Evolutionary conservation across 2,329 filamentous ascomycete genomes (phyloP).

Genomic region (Botryotinia convoluta): DNA sequence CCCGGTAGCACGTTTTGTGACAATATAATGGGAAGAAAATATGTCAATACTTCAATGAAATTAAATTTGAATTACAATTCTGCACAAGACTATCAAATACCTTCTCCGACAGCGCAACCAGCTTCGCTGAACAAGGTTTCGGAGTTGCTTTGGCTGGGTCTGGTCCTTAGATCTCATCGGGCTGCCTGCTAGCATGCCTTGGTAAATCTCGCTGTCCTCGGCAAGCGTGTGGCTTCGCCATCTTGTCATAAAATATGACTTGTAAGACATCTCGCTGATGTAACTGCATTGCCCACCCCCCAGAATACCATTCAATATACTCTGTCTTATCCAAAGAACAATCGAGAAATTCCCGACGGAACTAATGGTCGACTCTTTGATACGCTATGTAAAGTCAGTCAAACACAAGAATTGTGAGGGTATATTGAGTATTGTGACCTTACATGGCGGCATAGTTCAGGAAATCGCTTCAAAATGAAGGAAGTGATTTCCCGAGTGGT

Average conservation of each 20-base stretch:
- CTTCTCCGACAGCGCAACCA: not conserved
- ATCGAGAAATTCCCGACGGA: not conserved
- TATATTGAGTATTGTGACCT: not conserved
- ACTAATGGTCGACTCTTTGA: not conserved
- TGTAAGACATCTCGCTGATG: not conserved
- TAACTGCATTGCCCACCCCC: not conserved
- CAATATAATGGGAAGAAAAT: fast-evolving
- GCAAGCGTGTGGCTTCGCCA: not conserved
- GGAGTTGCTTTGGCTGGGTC: not conserved
- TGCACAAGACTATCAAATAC: not conserved
- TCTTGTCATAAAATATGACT: too few species aligned
- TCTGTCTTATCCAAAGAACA: not conserved
- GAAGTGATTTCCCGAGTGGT: not conserved
- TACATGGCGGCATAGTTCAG: conserved; percentile 8
- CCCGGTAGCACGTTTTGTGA: fast-evolving
- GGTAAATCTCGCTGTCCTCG: not conserved
- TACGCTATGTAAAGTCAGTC: not conserved
- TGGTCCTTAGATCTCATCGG: not conserved
- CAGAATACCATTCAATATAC: not conserved
- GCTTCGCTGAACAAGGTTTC: not conserved
- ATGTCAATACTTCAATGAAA: not conserved
- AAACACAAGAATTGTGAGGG: not conserved
- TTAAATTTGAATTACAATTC: not conserved
- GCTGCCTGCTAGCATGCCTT: not conserved
- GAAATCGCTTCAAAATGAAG: conserved; percentile 9